Evolutionary conservation across 805 yeast genomes (phyloP), one percentile per base, ranked within the genome.

Genomic region (Starmerella bombi): DNA sequence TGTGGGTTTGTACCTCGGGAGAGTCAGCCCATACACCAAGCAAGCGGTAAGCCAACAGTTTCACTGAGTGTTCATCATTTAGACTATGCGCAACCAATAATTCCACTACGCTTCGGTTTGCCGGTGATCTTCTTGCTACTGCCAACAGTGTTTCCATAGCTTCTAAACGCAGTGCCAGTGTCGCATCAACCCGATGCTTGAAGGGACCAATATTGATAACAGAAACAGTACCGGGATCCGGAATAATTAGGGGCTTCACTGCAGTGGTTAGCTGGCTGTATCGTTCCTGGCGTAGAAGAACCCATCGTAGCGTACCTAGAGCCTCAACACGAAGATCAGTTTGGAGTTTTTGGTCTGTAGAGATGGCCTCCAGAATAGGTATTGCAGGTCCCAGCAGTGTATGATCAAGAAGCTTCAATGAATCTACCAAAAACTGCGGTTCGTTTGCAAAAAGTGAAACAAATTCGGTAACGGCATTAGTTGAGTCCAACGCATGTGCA

Each of bases 101-200:
- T 6, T 58, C 61, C 16, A 69, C 61, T 16, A 12, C 17, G 14
- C 7, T 19, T 17, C 23, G 32, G 16, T 22, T 25, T n/a, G 22
- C 20, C 8, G 18, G 27, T 19, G 17, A 12, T 16, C 34, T 4
- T 34, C 27, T 7, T 5, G 25, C 60, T 51, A 32, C 63, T 7
- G 81, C 68, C 55, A 75, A 77, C 22, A 82, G 60, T 18, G 77
- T 60, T 53, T 82, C 93, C 56, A 77, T 80, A 5, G 80, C 66
- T 29, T 79, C 69, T 54, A 80, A 80, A 40, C 94, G 67, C 43
- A 74, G 71, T 44, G 75, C 83, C 30, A 80, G 63, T 0, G 85
- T 91, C 49, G 77, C 78, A 52, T 83, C 94, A 30, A 81, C 71
- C 45, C 75, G 75, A 55, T 81, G 86, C 54, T 80, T 81, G 64